Evolutionary conservation across 352 stramenopile species (phyloP), one percentile per base, ranked within the genome.

Genomic region (Pythium grandisporangium): DNA sequence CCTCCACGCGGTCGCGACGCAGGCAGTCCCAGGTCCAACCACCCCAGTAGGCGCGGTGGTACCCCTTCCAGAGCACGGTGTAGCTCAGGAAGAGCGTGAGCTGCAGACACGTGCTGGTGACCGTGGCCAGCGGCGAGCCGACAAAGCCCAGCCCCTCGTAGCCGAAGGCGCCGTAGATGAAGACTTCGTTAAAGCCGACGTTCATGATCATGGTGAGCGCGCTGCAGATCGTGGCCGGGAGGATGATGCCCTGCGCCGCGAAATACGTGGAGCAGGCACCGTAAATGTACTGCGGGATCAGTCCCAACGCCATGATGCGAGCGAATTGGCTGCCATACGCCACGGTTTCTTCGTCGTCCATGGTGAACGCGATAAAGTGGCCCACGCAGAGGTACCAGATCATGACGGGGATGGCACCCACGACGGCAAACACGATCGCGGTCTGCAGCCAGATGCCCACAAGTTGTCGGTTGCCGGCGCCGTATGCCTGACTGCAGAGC

Each of bases 371-470:
- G 45, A 71, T 67, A 40, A 71, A 62, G 11, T 63, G 22, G 46
- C 60, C 60, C 6, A 71, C 61, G 47, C 55, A 68, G 35, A 65
- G 47, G 57, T 71, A 71, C 57, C 57, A 71, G 33, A 70, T 53
- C 51, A 70, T 70, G 51, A 70, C 60, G 2, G 60, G 60, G 32
- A 70, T 66, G 2, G 55, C 48, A 14, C 59, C 59, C 17, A 62
- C 14, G 20, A 68, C 43, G 17, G 53, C 57, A 35, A 67, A 58
- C 10, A 66, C 26, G 17, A 82, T 58, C 6, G 50, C 53, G 5
- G 63, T 73, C 46, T 74, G 63, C 5, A 82, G 66, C 69, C 69
- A 82, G 20, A 60, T 58, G 22, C 62, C 62, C 23, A 71, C 54
- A 37, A 82, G 62, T 23, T 63, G 52, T 29, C 64, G 65, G 49